Evolutionary conservation across 805 yeast species (phyloP), one percentile per base, ranked within the genome.

Genomic region (Candida insectorum): DNA sequence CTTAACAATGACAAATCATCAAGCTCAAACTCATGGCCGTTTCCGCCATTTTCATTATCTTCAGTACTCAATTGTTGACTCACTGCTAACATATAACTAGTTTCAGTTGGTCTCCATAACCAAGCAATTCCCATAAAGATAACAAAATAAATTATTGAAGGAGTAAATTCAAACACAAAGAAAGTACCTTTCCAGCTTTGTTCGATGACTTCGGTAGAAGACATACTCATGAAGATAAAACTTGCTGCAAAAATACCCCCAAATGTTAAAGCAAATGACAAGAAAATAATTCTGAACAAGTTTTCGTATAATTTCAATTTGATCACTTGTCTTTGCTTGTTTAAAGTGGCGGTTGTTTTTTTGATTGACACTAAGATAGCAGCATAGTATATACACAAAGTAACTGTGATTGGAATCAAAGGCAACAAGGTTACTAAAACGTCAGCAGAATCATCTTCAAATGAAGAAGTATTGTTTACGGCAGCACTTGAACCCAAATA

Each of bases 81-180:
- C 42, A 89, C 89, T 9, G 97, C 97, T 52, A 93, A 75, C 77
- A 94, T 81, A 51, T 89, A 85, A 37, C 96, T 88, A 25, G 95
- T 87, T 47, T 84, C 93, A 0, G 97, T 91, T 34, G 99, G 99
- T 60, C 98, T 81, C 98, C 98, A 93, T 43, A 93, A 75, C 66
- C 88, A 77, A 4, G 96, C 85, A 43, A 93, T 71, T 7, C 88
- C 76, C 49, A 82, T 74, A 56, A 93, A 89, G 24, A 89, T 89
- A 30, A 81, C 61, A 52, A 85, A 86, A 62, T 87, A 93, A 10
- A 88, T 81, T 30, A 87, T 73, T 30, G 95, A 81, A 24, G 96
- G 95, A 96, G 97, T 89, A 65, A 95, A 94, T 48, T 91, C 96
- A 28, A 82, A 73, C 34, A 87, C 61, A 50, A 93, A 87, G 67